Evolutionary conservation across 2,329 filamentous ascomycete genomes (phyloP), one percentile per base, ranked within the genome.

Genomic region (Aspergillus pseudonomiae): DNA sequence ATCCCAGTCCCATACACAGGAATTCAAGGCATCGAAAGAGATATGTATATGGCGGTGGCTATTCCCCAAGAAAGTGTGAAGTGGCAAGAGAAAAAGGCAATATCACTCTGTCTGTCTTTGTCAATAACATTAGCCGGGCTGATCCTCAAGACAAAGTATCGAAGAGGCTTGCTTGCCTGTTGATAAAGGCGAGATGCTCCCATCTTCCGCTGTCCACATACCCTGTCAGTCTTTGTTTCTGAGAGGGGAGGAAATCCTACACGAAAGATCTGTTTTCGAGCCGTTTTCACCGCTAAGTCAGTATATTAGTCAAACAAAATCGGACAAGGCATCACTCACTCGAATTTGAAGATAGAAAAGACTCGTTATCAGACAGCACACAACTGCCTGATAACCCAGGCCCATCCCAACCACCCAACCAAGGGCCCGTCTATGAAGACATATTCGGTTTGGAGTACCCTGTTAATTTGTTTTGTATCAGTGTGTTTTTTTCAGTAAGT

Each of bases 401-500:
- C 66, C 66, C 66, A 39, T 58, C 66, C 66, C 66, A 65, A 32
- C 66, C 65, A 63, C 66, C 66, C 66, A 63, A 58, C 64, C 66
- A 59, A 58, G 63, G 61, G 54, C 62, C 50, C 36, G 46, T 55
- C n/a, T 55, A 41, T 14, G 30, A 26, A 41, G 28, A n/a, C 19
- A 53, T 30, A 53, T 24, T 2, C 4, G 11, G 12, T 48, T 48
- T 16, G 45, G 12, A 26, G 3, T 26, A 2, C 21, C 21, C 21
- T 26, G 45, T 14, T 12, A n/a, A 10, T 52, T 30, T 28, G 46
- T 32, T 28, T 32, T 19, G 14, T 46, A n/a, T 24, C n/a, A 24
- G 45, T 48, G 14, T 6, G 24, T 14, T 24, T 26, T 2, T 50
- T 50, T 30, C 3, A 11, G 7, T 32, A 3, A 34, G 1, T n/a